Percentiles rank a stretch among this genome's conserved stretches.
phyloP scores from a whole-genome alignment of 2,329 filamentous ascomycete genomes.

The Cercospora berteroae region DNA sequence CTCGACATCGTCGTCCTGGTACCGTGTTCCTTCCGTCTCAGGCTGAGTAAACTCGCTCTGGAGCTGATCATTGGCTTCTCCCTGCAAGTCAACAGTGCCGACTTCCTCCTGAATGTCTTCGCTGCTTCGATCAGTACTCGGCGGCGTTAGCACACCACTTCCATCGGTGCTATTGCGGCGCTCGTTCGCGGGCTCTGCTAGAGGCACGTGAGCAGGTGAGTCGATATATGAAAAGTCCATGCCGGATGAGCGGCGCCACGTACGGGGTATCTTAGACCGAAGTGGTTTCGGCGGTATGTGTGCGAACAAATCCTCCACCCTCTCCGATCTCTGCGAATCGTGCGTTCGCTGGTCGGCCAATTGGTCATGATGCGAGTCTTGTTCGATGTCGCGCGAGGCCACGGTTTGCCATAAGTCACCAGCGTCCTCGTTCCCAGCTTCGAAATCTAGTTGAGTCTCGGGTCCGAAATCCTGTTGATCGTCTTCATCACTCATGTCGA shows the following conservation, averaged over 20 bases:
- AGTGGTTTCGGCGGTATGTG: slow-evolving; percentile 37
- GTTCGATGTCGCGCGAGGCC: slow-evolving; percentile 41
- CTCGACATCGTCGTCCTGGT: slow-evolving; percentile 18
- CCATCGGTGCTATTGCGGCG: slow-evolving; percentile 26
- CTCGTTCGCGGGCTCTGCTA: slow-evolving; percentile 9
- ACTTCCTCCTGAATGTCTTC: slow-evolving; percentile 15
- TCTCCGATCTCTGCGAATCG: slow-evolving; percentile 22
- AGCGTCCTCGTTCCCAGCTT: slow-evolving; percentile 6
- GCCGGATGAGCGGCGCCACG: slow-evolving; percentile 44
- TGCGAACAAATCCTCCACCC: slow-evolving; percentile 39
- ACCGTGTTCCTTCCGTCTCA: slow-evolving; percentile 31
- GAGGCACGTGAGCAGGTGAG: slow-evolving; percentile 33
- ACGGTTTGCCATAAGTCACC: slow-evolving; percentile 51
- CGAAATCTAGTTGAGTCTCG: not conserved
- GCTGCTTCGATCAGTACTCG: slow-evolving; percentile 34
- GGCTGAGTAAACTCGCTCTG: slow-evolving; percentile 30
- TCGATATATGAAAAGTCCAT: slow-evolving; percentile 42
- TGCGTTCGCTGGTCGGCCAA: not conserved
- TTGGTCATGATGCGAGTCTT: slow-evolving; percentile 10
- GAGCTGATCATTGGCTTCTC: slow-evolving; percentile 17
- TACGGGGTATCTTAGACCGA: slow-evolving; percentile 43
- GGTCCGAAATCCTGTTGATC: slow-evolving; percentile 20
- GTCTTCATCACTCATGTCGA: slow-evolving; percentile 16
- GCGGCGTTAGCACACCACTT: slow-evolving; percentile 38
- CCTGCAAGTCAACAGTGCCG: slow-evolving; percentile 15